phyloP scores from a whole-genome alignment of 352 stramenopile genomes.

The Pythium aphanidermatum region DNA sequence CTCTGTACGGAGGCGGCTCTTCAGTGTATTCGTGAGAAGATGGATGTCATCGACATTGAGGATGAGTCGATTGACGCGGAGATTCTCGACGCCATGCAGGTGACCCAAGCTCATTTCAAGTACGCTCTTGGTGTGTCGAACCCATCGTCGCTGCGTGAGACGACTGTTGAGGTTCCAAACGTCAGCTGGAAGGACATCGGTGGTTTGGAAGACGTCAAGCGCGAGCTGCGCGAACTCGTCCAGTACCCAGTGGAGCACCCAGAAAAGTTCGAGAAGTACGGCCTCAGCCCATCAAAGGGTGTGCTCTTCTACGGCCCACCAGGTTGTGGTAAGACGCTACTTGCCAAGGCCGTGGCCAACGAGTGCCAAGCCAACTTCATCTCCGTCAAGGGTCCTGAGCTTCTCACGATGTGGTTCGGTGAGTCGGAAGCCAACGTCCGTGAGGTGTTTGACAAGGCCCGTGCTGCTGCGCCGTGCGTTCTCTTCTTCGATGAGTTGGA shows the following conservation, averaged over 20 bases:
- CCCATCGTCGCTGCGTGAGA: conserved; percentile 98
- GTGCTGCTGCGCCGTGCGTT: conserved; percentile 95
- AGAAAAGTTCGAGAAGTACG: conserved; percentile 99
- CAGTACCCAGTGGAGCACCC: conserved; percentile 99
- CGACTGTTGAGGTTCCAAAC: conserved; percentile 98
- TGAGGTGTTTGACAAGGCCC: conserved; percentile 99
- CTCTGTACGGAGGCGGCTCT: conserved; percentile 98
- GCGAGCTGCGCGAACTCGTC: conserved; percentile 98
- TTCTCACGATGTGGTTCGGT: conserved; percentile 99
- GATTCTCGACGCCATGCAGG: conserved; percentile 97
- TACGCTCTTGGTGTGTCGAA: conserved; percentile 97
- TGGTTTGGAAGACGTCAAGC: conserved; percentile 97
- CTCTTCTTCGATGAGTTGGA: conserved; percentile 99
- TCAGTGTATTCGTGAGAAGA: conserved; percentile 99
- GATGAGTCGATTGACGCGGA: conserved; percentile 99
- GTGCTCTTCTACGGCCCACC: conserved; percentile 99
- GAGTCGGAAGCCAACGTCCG: conserved; percentile 98
- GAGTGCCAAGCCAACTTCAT: conserved; percentile 99
- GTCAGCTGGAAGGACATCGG: conserved; percentile 99
- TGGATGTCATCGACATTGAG: conserved; percentile 99
- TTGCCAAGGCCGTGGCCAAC: conserved; percentile 99
- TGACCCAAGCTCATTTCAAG: conserved; percentile 99
- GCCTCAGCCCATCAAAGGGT: conserved; percentile 91
- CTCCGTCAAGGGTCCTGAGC: conserved; percentile 98
- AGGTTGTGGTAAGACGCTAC: conserved; percentile 99